phyloP scores from a whole-genome alignment of 805 yeast genomes.

The Candida loeiensis region DNA sequence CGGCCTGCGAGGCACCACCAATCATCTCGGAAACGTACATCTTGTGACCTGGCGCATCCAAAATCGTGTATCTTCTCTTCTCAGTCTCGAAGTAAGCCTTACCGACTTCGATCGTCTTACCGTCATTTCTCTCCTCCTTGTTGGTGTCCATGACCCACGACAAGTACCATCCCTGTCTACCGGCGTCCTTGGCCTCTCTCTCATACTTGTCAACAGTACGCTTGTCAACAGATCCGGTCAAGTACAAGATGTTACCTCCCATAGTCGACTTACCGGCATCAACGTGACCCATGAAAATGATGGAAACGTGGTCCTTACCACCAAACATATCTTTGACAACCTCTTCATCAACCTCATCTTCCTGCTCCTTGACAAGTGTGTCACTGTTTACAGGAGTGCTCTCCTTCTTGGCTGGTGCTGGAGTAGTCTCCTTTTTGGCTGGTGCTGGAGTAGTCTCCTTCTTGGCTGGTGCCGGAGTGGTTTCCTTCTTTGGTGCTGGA shows the following conservation, averaged over 20 bases:
- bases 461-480: conserved; percentile 14
- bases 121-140: conserved; percentile 97
- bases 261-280: conserved; percentile 99
- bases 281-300: conserved; percentile 98
- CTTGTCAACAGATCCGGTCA: conserved; percentile 97
- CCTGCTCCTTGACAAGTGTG: conserved; percentile 61
- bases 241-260: conserved; percentile 94
- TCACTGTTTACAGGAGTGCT: conserved; percentile 32
- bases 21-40: conserved; percentile 99
- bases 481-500: conserved; percentile 12
- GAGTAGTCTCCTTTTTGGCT: conserved; percentile 13
- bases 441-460: conserved; percentile 14
- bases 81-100: conserved; percentile 97
- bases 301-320: conserved; percentile 94
- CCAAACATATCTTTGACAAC: conserved; percentile 91
- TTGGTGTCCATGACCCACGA: conserved; percentile 99
- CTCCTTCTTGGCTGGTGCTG: conserved; percentile 13
- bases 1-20: conserved; percentile 99
- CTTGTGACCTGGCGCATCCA: conserved; percentile 99
- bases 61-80: conserved; percentile 93
- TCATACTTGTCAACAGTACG: conserved; percentile 98
- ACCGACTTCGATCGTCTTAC: conserved; percentile 99
- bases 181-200: conserved; percentile 98
- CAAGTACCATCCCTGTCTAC: conserved; percentile 99
- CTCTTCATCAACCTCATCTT: conserved; percentile 79